phyloP scores from a whole-genome alignment of 441 rosid species.

The Jatropha multifida region DNA sequence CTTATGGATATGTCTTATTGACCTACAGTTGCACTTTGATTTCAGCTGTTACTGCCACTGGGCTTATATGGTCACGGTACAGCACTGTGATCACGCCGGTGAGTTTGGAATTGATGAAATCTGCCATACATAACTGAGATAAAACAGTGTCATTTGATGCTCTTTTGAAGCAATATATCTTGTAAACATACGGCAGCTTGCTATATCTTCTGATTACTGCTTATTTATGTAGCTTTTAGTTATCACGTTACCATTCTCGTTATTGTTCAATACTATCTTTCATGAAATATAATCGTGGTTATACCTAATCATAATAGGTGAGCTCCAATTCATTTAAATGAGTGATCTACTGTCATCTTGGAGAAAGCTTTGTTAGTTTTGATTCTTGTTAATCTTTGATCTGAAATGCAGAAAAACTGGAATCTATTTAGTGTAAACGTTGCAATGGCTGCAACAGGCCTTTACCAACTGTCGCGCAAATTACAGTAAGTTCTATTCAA shows the following conservation, averaged over 20 bases:
- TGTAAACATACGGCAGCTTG: not conserved
- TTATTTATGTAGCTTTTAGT: not conserved
- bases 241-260: not conserved
- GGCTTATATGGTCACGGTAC: slow-evolving; percentile 93
- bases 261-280: not conserved
- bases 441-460: slow-evolving; percentile 87
- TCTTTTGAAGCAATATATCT: not conserved
- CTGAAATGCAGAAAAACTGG: slow-evolving; percentile 83
- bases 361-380: slow-evolving; percentile 7
- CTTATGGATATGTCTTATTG: not conserved
- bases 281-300: not conserved
- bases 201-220: not conserved
- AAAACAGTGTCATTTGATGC: not conserved
- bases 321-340: not conserved
- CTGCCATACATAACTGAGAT: not conserved
- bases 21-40: slow-evolving; percentile 22
- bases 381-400: slow-evolving; percentile 10
- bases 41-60: slow-evolving; percentile 86
- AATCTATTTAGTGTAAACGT: slow-evolving; percentile 84
- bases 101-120: slow-evolving; percentile 33
- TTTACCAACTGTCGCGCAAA: slow-evolving; percentile 84
- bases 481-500: slow-evolving; percentile 50
- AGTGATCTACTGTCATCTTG: not conserved
- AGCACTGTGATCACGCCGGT: slow-evolving; percentile 93
- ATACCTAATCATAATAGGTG: not conserved